Evolutionary conservation across 1,139 yeast species (phyloP).

Genomic region (Candida tetrigidarum): DNA sequence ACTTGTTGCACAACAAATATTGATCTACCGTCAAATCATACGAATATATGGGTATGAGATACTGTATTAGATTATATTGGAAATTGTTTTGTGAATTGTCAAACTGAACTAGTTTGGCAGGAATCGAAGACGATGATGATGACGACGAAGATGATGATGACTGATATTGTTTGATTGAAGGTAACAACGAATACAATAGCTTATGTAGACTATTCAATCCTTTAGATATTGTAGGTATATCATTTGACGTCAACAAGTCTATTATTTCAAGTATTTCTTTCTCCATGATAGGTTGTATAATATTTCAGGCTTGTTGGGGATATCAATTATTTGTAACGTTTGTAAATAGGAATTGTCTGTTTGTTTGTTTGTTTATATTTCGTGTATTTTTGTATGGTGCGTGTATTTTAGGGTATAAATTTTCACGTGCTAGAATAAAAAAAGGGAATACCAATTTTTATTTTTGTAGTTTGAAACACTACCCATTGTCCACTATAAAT

Average conservation of each 20-base stretch:
- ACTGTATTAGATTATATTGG: slow-evolving; percentile 49
- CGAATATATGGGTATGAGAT: slow-evolving; percentile 33
- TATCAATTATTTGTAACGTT: no score
- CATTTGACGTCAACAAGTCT: slow-evolving; percentile 7
- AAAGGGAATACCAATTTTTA: no score
- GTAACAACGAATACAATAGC: slow-evolving; percentile 26
- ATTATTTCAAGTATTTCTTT: slow-evolving; percentile 7
- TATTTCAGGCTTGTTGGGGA: no score
- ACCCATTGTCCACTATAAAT: no score
- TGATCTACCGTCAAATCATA: slow-evolving; percentile 12
- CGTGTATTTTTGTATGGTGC: no score
- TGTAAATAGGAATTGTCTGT: no score
- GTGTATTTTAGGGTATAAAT: no score
- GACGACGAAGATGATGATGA: slow-evolving; percentile 15
- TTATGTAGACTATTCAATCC: slow-evolving; percentile 24
- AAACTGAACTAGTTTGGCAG: slow-evolving; percentile 37
- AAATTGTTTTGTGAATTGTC: slow-evolving; percentile 54
- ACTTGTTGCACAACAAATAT: slow-evolving; percentile 38
- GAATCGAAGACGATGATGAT: slow-evolving; percentile 13
- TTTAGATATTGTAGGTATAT: not conserved
- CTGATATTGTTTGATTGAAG: slow-evolving; percentile 27
- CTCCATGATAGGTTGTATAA: slow-evolving; percentile 8
- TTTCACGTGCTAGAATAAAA: no score
- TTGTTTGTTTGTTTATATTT: no score
- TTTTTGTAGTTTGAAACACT: no score